Percentiles rank a stretch among this genome's conserved stretches.
These are phyloP conservation scores for Trichoderma gracile DNA, from an alignment of 2,329 filamentous ascomycete species.

Conservation along the genomic window DNA sequence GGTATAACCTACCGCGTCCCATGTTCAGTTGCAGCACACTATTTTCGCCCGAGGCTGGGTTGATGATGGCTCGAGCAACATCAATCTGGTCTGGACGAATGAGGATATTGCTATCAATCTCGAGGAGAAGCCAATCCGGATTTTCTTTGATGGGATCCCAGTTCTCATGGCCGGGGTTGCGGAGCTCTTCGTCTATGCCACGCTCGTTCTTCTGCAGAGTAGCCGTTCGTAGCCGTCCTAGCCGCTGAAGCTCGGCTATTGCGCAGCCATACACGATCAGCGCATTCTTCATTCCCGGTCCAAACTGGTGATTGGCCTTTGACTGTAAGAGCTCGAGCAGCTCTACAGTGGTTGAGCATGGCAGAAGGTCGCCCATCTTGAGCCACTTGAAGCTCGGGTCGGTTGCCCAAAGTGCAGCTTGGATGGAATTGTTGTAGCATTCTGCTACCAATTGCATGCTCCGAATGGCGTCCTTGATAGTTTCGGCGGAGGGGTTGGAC, in stretches of 20 bases:
- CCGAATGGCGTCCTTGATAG: neutral
- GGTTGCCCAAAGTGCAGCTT: neutral
- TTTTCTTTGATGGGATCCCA: constrained; percentile 56
- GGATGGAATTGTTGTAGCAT: neutral
- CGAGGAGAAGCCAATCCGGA: constrained; percentile 64
- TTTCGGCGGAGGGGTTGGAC: neutral
- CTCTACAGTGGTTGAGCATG: constrained; percentile 36
- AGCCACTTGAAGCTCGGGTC: constrained; percentile 10
- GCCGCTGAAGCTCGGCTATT: constrained; percentile 38
- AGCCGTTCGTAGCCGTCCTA: constrained; percentile 6
- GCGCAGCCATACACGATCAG: constrained; percentile 48
- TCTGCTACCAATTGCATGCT: neutral
- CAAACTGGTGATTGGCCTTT: constrained; percentile 33
- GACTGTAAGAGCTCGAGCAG: constrained; percentile 48
- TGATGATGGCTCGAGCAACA: constrained; percentile 62
- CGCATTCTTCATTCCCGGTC: constrained; percentile 39
- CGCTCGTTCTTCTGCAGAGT: neutral
- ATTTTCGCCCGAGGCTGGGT: constrained; percentile 52
- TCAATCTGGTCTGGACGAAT: constrained; percentile 63
- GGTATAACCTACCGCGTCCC: constrained; percentile 52
- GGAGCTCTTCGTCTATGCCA: constrained; percentile 10
- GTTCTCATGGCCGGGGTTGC: constrained; percentile 46
- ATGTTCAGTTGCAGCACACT: constrained; percentile 68
- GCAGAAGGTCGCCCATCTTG: constrained; percentile 44
- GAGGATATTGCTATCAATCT: constrained; percentile 64